Conservation (phyloP, 2,329 filamentous ascomycete genomes). For the Raffaelea albimanens region DNA sequence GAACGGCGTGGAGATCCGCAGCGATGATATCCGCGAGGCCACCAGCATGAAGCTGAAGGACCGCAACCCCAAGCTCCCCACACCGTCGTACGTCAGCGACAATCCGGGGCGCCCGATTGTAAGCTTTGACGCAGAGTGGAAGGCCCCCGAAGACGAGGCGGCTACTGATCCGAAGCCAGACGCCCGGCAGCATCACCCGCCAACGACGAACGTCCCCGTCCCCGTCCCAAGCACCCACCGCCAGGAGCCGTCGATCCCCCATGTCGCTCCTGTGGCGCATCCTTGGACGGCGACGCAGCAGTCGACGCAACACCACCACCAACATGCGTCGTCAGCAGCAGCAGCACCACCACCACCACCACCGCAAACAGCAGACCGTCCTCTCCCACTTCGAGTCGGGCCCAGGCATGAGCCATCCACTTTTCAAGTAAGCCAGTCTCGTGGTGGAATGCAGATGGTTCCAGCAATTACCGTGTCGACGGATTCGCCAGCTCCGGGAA, state of each 20-base stretch:
- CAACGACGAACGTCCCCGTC: background rate
- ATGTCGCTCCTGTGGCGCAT: constrained; percentile 44
- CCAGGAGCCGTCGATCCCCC: constrained; percentile 20
- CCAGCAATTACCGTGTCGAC: constrained; percentile 44
- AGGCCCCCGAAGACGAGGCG: constrained; percentile 49
- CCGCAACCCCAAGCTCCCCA: constrained; percentile 77
- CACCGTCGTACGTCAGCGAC: constrained; percentile 84
- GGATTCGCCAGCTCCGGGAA: background rate
- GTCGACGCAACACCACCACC: constrained; percentile 3
- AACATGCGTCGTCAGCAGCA: background rate
- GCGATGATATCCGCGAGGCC: constrained; percentile 80
- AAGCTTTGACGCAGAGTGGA: constrained; percentile 86
- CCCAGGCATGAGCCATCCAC: constrained; percentile 24
- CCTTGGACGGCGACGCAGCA: constrained; percentile 22
- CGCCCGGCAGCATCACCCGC: constrained; percentile 14
- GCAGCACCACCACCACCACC: constrained; percentile 23
- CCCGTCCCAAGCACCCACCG: constrained; percentile 15
- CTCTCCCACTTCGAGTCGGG: too few species aligned
- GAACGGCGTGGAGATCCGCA: constrained; percentile 72
- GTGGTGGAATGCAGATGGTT: constrained; percentile 20
- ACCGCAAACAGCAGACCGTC: background rate
- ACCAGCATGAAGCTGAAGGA: constrained; percentile 85
- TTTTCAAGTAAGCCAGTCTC: constrained; percentile 30
- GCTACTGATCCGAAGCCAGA: constrained; percentile 60
- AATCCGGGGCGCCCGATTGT: constrained; percentile 87